phyloP scores from a whole-genome alignment of 1,284 basidiomycete genomes.

The Butyriboletus appendiculatus region DNA sequence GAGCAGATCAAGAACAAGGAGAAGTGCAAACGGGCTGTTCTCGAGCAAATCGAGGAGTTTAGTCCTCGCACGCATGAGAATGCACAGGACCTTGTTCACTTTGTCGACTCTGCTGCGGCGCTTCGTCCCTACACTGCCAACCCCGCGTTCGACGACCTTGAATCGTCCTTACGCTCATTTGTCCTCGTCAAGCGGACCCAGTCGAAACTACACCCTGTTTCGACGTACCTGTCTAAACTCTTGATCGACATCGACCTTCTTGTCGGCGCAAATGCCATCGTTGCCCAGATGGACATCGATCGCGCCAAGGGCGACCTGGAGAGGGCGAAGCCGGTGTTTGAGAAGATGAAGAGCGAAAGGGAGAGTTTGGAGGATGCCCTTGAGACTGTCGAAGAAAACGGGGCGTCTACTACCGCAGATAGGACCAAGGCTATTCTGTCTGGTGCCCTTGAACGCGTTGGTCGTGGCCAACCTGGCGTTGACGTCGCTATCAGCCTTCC shows the following conservation, averaged over 20 bases:
- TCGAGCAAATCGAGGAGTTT: constrained; percentile 94
- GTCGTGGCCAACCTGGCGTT: constrained; percentile 70
- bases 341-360: constrained; percentile 79
- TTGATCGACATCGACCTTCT: constrained; percentile 89
- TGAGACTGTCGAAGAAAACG: constrained; percentile 80
- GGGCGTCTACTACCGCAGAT: constrained; percentile 56
- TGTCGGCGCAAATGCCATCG: constrained; percentile 82
- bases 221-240: constrained; percentile 90
- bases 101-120: constrained; percentile 88
- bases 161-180: constrained; percentile 92
- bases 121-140: constrained; percentile 64
- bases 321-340: constrained; percentile 78
- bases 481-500: constrained; percentile 64
- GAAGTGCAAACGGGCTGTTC: constrained; percentile 85
- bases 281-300: constrained; percentile 82
- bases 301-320: constrained; percentile 74
- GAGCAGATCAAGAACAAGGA: constrained; percentile 96
- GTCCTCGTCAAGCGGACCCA: constrained; percentile 94
- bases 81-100: constrained; percentile 94
- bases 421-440: constrained; percentile 63
- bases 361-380: constrained; percentile 80
- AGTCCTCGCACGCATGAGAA: constrained; percentile 93
- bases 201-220: constrained; percentile 95
- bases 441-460: constrained; percentile 79
- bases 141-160: constrained; percentile 83